A percentile compares a stretch with the other conserved stretches of the same genome.
Conservation (phyloP, 306 rosid species). For the apple (Malus domestica) region DNA sequence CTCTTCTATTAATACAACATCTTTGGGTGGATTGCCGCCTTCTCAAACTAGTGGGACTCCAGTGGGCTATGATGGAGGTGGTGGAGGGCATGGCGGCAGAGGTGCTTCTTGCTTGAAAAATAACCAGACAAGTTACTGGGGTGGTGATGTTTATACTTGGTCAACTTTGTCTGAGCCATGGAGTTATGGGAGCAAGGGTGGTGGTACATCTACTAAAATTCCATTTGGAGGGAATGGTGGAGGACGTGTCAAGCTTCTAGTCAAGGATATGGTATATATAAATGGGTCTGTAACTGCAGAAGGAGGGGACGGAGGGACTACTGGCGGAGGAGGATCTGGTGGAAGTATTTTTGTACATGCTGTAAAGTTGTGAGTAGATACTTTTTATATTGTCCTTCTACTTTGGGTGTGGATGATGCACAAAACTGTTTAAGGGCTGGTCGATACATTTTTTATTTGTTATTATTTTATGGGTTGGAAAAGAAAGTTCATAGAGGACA, state of each 20-base stretch:
- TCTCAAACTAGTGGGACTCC: slow-evolving; percentile 99
- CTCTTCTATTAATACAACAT: slow-evolving; percentile 69
- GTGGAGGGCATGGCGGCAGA: slow-evolving; percentile 99
- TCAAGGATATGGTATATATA: slow-evolving; percentile 57
- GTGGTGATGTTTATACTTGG: slow-evolving; percentile 99
- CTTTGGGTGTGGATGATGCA: background rate
- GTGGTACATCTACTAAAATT: slow-evolving; percentile 48
- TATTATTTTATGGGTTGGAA: background rate
- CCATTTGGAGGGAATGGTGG: slow-evolving; percentile 90
- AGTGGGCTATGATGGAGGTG: slow-evolving; percentile 75
- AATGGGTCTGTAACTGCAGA: slow-evolving; percentile 78
- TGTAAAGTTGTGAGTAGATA: slow-evolving; percentile 74
- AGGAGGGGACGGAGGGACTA: slow-evolving; percentile 83
- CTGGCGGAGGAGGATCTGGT: slow-evolving; percentile 95
- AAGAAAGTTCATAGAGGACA: background rate
- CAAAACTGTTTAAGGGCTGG: background rate
- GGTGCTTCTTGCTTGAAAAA: slow-evolving; percentile 87
- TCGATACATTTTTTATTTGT: background rate
- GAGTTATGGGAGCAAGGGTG: slow-evolving; percentile 96
- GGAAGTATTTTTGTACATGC: slow-evolving; percentile 82
- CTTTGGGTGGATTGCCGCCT: slow-evolving; percentile 90
- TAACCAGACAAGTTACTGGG: slow-evolving; percentile 74
- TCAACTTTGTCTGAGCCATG: slow-evolving; percentile 76
- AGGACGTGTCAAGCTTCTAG: slow-evolving; percentile 71
- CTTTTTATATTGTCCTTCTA: slow-evolving; percentile 10